These are phyloP conservation scores for Lactifluus pinguis DNA, from an alignment of 768 basidiomycete genomes.

Conservation along the genomic window DNA sequence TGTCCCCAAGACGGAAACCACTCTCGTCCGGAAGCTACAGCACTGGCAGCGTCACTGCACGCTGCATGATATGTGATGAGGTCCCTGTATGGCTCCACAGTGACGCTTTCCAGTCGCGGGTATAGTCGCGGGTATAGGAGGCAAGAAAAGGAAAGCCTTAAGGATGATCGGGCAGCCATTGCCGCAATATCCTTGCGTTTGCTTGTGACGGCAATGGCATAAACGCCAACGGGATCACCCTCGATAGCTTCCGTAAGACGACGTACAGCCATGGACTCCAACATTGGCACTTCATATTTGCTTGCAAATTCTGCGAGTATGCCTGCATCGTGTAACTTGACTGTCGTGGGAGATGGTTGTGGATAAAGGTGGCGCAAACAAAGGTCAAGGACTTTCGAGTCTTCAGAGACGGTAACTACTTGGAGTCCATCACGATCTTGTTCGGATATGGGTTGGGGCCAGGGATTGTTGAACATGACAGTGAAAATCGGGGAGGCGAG, in stretches of 20 bases:
- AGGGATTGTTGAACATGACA: conserved; percentile 9
- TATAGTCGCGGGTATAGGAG: background rate
- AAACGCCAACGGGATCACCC: conserved; percentile 9
- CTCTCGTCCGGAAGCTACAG: background rate
- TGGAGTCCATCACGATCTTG: background rate
- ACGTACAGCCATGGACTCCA: background rate
- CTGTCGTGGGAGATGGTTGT: background rate
- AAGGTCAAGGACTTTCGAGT: conserved; percentile 1
- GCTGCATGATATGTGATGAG: background rate
- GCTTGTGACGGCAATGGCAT: background rate
- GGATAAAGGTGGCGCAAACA: conserved; percentile 13
- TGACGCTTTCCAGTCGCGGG: background rate
- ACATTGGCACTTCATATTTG: conserved; percentile 11
- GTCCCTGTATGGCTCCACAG: background rate
- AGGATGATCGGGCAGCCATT: background rate
- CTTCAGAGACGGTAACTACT: conserved; percentile 1
- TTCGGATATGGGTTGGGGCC: background rate
- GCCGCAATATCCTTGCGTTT: background rate
- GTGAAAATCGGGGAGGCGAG: conserved; percentile 6
- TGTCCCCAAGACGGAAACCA: background rate
- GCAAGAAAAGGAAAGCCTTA: background rate
- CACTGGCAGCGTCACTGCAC: background rate
- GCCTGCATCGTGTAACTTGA: background rate
- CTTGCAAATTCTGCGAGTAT: conserved; percentile 6
- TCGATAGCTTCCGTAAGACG: background rate